Conservation (phyloP, 805 yeast species). For the Torulaspora indica region DNA sequence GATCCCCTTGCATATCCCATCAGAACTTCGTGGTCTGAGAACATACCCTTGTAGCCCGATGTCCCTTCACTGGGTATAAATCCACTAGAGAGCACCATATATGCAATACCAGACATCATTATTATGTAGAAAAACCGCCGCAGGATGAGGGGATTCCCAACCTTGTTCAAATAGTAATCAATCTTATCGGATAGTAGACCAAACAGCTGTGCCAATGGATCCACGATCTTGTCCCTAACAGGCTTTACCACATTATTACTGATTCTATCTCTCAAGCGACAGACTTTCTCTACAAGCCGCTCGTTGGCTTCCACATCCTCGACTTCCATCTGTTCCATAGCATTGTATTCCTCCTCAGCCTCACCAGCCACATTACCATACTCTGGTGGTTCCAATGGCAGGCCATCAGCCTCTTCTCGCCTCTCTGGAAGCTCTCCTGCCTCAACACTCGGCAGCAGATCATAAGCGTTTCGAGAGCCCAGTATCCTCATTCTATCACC, state of each 20-base stretch:
- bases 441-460: slow-evolving; percentile 17
- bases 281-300: slow-evolving; percentile 13
- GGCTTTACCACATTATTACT: slow-evolving; percentile 38
- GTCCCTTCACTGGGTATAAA: slow-evolving; percentile 43
- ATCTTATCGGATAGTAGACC: slow-evolving; percentile 37
- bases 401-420: slow-evolving; percentile 7
- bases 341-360: slow-evolving; percentile 16
- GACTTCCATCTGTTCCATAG: slow-evolving; percentile 20
- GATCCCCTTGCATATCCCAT: slow-evolving; percentile 45
- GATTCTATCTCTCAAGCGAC: slow-evolving; percentile 22
- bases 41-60: slow-evolving; percentile 47
- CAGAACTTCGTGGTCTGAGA: slow-evolving; percentile 55
- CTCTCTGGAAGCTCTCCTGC: slow-evolving; percentile 5
- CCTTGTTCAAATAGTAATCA: slow-evolving; percentile 53
- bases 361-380: slow-evolving; percentile 17
- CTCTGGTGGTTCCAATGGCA: slow-evolving; percentile 36
- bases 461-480: slow-evolving; percentile 13
- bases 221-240: slow-evolving; percentile 39
- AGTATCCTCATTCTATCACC: slow-evolving; percentile 7
- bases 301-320: slow-evolving; percentile 10
- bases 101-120: slow-evolving; percentile 54
- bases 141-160: slow-evolving; percentile 85
- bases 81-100: slow-evolving; percentile 55
- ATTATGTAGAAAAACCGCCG: slow-evolving; percentile 70
- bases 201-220: slow-evolving; percentile 44